Evolutionary conservation across 1,284 basidiomycete species (phyloP), one percentile per base, ranked within the genome.

Genomic region (Xerocomus nothofagi): DNA sequence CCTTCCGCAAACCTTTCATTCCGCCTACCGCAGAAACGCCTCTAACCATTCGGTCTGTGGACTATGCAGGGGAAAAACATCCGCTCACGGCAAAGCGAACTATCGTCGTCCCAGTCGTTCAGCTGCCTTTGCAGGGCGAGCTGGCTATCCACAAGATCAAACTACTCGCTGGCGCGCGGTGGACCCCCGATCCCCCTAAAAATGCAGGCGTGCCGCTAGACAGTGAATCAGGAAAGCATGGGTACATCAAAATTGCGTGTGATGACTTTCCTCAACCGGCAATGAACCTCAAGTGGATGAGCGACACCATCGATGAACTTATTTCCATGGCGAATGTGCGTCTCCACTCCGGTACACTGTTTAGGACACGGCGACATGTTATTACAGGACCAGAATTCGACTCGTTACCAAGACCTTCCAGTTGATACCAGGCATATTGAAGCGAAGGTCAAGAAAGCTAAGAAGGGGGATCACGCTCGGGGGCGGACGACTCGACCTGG

Each of bases 231-330:
- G 77, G 50, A n/a, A 54, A 75, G 50, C 78, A 90, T 49, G 91
- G 91, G 9, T 93, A 80, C 70, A 75, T 95, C 65, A 93, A 92
- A 71, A 89, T 95, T 51, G 80, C 88, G 1, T 91, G 88, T 64
- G 93, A 93, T 60, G 81, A 88, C 64, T 92, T 91, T 67, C 82
- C 84, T 4, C 76, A 81, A 57, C 77, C 83, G 1, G 76, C 81
- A 21, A 86, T 89, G 87, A 95, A 95, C 68, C 69, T 93, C 57
- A 93, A 93, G 67, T 91, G 88, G 84, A 86, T 84, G 20, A 88
- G 86, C 59, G 91, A 94, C 61, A 78, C 81, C 10, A 67, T 95
- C 44, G 86, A 92, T 61, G 72, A 77, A 53, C 71, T 95, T 33
- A 68, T 93, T 53, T 70, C 69, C 12, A 83, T 86, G 59, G 88